Conservation (phyloP, 192 early-diverging fungal genomes). For the Coemansia sp. region DNA sequence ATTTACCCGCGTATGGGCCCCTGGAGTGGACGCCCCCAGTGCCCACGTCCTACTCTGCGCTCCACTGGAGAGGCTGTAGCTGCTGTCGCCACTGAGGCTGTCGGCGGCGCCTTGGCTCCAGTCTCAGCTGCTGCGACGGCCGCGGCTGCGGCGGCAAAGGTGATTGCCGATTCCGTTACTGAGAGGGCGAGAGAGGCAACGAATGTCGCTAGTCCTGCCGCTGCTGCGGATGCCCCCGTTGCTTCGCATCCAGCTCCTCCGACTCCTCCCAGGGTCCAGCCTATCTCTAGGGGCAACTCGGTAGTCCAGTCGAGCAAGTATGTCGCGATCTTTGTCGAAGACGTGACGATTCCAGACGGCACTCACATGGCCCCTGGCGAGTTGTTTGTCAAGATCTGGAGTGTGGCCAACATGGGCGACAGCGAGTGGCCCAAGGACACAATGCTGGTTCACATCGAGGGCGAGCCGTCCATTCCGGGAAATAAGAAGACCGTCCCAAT, state of each 20-base stretch:
- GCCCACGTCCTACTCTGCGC: conserved; percentile 5
- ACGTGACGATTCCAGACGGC: conserved; percentile 70
- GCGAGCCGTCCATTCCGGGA: conserved; percentile 59
- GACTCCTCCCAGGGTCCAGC: background rate
- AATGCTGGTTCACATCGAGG: conserved; percentile 61
- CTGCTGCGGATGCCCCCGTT: background rate
- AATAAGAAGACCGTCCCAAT: conserved; percentile 48
- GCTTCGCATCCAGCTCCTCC: background rate
- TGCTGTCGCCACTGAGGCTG: background rate
- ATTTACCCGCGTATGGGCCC: conserved; percentile 17
- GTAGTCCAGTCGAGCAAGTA: conserved; percentile 35
- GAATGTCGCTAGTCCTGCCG: too few relatives aligned
- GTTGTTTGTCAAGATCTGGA: conserved; percentile 75
- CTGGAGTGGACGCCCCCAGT: background rate
- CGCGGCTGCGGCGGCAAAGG: background rate
- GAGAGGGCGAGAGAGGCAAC: too few relatives aligned
- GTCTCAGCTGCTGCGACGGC: background rate
- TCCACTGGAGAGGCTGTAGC: conserved; percentile 7
- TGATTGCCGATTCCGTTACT: background rate
- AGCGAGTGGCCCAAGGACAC: conserved; percentile 66
- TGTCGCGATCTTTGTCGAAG: conserved; percentile 64
- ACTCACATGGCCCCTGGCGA: conserved; percentile 60
- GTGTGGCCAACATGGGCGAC: conserved; percentile 64
- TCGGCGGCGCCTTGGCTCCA: background rate
- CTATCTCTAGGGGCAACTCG: background rate